Percentiles rank a stretch among this genome's conserved stretches.
Evolutionary conservation across 768 basidiomycete genomes (phyloP).

Genomic region (Russula compacta): DNA sequence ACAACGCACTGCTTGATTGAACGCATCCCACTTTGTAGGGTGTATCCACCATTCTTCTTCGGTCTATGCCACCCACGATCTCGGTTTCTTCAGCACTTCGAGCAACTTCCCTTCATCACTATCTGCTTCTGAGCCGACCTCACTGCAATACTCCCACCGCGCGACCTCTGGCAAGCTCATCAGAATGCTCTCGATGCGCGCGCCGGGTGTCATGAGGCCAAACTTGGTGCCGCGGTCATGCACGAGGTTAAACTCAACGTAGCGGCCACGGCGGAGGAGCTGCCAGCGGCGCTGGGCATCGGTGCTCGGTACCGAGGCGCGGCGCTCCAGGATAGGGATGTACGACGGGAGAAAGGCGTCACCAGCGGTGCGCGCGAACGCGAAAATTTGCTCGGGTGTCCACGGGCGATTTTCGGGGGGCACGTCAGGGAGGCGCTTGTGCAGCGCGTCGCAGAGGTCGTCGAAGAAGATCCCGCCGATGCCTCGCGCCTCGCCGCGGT

Average conservation of each 20-base stretch:
- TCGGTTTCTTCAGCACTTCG: slow-evolving; percentile 40
- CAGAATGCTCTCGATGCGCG: slow-evolving; percentile 55
- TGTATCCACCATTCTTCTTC: not conserved
- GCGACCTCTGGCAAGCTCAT: slow-evolving; percentile 58
- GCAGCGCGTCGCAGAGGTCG: slow-evolving; percentile 64
- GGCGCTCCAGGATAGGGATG: slow-evolving; percentile 67
- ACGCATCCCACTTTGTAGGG: not conserved
- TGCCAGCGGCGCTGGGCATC: slow-evolving; percentile 84
- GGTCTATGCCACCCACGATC: slow-evolving; percentile 35
- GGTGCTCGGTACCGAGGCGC: slow-evolving; percentile 46
- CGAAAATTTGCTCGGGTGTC: slow-evolving; percentile 63
- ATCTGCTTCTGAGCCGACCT: slow-evolving; percentile 41
- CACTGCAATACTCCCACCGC: slow-evolving; percentile 59
- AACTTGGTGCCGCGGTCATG: slow-evolving; percentile 63
- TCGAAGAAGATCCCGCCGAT: slow-evolving; percentile 97
- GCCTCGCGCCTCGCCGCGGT: slow-evolving; percentile 78
- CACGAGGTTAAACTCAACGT: slow-evolving; percentile 85
- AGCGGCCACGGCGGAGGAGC: slow-evolving; percentile 79
- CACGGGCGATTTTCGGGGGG: slow-evolving; percentile 35
- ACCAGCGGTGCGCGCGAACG: slow-evolving; percentile 61
- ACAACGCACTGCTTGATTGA: not conserved
- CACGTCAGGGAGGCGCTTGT: slow-evolving; percentile 50
- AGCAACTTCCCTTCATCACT: slow-evolving; percentile 44
- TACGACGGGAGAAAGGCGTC: slow-evolving; percentile 86
- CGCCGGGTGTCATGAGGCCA: slow-evolving; percentile 49